Evolutionary conservation across 2,329 filamentous ascomycete genomes (phyloP).

Genomic region (Cercospora zeae-maydis): DNA sequence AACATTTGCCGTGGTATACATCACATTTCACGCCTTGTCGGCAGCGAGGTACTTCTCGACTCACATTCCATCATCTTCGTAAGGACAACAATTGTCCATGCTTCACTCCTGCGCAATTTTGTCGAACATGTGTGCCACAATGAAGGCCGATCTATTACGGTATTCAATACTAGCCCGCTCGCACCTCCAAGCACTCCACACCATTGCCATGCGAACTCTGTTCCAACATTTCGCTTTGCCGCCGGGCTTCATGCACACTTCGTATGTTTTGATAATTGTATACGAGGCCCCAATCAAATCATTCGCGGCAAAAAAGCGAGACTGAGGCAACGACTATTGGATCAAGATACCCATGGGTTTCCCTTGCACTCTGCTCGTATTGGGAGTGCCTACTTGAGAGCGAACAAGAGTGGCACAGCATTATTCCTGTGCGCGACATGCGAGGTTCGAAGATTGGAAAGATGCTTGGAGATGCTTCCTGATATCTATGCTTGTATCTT

Average conservation of each 20-base stretch:
- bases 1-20: not conserved
- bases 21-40: not conserved
- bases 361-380: not conserved
- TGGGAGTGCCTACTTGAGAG: not conserved
- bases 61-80: not conserved
- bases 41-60: not conserved
- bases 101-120: too few relatives aligned
- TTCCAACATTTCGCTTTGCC: not conserved
- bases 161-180: not conserved
- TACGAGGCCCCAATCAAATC: not conserved
- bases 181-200: not conserved
- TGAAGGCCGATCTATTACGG: not conserved
- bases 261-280: constrained; percentile 1
- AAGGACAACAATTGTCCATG: not conserved
- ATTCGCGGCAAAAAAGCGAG: not conserved
- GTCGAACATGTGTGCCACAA: not conserved
- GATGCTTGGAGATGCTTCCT: not conserved
- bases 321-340: not conserved
- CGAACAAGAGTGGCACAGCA: not conserved
- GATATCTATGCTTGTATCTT: constrained; percentile 5
- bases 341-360: not conserved
- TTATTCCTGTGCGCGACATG: not conserved
- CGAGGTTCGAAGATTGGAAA: not conserved
- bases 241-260: not conserved
- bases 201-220: not conserved